phyloP scores from a whole-genome alignment of 805 yeast species.

The Zygotorulaspora danielsina region DNA sequence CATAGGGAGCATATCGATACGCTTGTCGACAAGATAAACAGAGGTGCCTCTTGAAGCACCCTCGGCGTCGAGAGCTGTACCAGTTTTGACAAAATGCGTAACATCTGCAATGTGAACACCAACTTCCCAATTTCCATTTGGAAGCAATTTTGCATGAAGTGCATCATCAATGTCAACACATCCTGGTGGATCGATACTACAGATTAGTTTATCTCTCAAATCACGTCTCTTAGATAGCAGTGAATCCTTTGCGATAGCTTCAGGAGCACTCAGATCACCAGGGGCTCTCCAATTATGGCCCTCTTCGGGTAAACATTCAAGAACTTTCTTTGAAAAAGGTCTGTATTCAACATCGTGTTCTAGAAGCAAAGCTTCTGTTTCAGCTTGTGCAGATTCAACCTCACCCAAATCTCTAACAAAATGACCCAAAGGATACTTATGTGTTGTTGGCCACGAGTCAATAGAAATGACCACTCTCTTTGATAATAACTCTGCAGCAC shows the following conservation, averaged over 20 bases:
- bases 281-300: conserved; percentile 95
- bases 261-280: conserved; percentile 50
- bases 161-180: conserved; percentile 99
- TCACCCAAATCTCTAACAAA: conserved; percentile 86
- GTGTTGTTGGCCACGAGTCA: conserved; percentile 84
- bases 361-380: conserved; percentile 86
- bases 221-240: conserved; percentile 63
- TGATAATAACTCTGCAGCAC: conserved; percentile 76
- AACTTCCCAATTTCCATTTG: conserved; percentile 93
- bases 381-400: conserved; percentile 89
- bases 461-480: conserved; percentile 88
- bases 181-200: conserved; percentile 96
- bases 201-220: conserved; percentile 80
- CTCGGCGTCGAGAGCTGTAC: conserved; percentile 86
- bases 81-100: conserved; percentile 91
- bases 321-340: conserved; percentile 88
- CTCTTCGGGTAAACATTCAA: conserved; percentile 87
- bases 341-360: conserved; percentile 97
- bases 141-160: conserved; percentile 74
- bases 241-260: conserved; percentile 47
- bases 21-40: conserved; percentile 92
- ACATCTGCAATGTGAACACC: conserved; percentile 99
- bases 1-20: conserved; percentile 98
- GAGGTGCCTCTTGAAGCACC: conserved; percentile 98
- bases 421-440: conserved; percentile 91